Percentiles rank a stretch among this genome's conserved stretches.
Conservation (phyloP, 805 yeast genomes). For the Pichia sporocuriosa region DNA sequence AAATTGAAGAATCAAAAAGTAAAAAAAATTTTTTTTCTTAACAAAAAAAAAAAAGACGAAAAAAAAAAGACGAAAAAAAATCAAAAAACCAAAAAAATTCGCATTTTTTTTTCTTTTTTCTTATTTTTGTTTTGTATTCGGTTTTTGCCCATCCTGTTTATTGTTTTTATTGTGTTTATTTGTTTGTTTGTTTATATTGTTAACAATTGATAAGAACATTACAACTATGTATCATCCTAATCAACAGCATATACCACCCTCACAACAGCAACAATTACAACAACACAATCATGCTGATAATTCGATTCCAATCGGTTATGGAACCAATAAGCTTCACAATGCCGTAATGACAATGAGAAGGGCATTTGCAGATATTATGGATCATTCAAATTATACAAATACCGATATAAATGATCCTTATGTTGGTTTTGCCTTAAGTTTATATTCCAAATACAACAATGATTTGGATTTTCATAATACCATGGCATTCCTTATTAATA, state of each 20-base stretch:
- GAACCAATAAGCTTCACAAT: neutral
- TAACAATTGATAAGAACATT: too few relatives aligned
- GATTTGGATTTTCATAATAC: slow-evolving; percentile 5
- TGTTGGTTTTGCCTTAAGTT: slow-evolving; percentile 3
- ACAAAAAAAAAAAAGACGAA: neutral
- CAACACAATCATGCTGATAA: too few relatives aligned
- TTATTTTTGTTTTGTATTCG: too few relatives aligned
- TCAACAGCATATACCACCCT: too few relatives aligned
- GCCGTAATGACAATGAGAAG: neutral
- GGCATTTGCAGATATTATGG: slow-evolving; percentile 4
- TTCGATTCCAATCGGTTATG: neutral
- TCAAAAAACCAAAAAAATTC: neutral
- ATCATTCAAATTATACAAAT: neutral
- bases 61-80: slow-evolving; percentile 1
- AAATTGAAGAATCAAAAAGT: slow-evolving; percentile 1
- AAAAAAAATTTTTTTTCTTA: too few relatives aligned
- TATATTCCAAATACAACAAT: slow-evolving; percentile 7
- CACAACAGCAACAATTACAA: too few relatives aligned
- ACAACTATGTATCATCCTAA: too few relatives aligned
- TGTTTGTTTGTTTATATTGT: too few relatives aligned
- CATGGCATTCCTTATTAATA: slow-evolving; percentile 1
- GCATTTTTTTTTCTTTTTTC: too few relatives aligned
- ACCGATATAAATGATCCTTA: slow-evolving; percentile 7
- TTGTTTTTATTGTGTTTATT: too few relatives aligned
- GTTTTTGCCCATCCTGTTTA: too few relatives aligned